A percentile compares a stretch with the other conserved stretches of the same genome.
phyloP scores from a whole-genome alignment of 1,139 yeast genomes.

The Pichia kudriavzevii region DNA sequence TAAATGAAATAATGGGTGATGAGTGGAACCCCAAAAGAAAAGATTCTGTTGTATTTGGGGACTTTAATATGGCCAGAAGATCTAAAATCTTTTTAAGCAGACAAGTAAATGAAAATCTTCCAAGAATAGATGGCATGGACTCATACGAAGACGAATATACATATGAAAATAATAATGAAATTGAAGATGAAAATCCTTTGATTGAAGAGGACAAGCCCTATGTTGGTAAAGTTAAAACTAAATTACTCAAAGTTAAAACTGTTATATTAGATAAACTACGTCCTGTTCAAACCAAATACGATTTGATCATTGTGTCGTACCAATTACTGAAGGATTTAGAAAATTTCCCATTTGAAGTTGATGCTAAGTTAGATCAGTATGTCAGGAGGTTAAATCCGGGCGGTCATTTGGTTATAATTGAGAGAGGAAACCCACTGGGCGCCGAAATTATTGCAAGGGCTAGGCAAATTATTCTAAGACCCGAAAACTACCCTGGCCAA shows the following conservation, averaged over 20 bases:
- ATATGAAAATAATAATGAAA: slow-evolving; percentile 5
- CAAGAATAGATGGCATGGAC: slow-evolving; percentile 17
- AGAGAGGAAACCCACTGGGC: slow-evolving; percentile 86
- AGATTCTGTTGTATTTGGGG: slow-evolving; percentile 69
- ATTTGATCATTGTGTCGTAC: slow-evolving; percentile 78
- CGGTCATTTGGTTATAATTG: slow-evolving; percentile 72
- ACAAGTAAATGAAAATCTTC: slow-evolving; percentile 47
- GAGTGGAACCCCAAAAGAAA: slow-evolving; percentile 54
- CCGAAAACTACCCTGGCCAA: slow-evolving; percentile 55
- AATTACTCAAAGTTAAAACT: slow-evolving; percentile 46
- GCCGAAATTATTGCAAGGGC: slow-evolving; percentile 87
- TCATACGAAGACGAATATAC: slow-evolving; percentile 32
- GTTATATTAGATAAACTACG: slow-evolving; percentile 42
- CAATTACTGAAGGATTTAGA: slow-evolving; percentile 57
- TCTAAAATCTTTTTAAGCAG: slow-evolving; percentile 72
- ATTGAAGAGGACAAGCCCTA: slow-evolving; percentile 23
- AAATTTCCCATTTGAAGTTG: slow-evolving; percentile 67
- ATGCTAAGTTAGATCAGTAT: slow-evolving; percentile 54
- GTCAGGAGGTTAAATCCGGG: slow-evolving; percentile 60
- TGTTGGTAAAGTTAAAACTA: slow-evolving; percentile 55
- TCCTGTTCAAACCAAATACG: slow-evolving; percentile 45
- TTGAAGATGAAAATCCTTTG: slow-evolving; percentile 4
- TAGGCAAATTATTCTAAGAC: slow-evolving; percentile 79
- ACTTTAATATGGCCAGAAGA: slow-evolving; percentile 65
- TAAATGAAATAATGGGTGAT: slow-evolving; percentile 72